Evolutionary conservation across 2,329 filamentous ascomycete genomes (phyloP).

Genomic region (Colletotrichum falcatum): DNA sequence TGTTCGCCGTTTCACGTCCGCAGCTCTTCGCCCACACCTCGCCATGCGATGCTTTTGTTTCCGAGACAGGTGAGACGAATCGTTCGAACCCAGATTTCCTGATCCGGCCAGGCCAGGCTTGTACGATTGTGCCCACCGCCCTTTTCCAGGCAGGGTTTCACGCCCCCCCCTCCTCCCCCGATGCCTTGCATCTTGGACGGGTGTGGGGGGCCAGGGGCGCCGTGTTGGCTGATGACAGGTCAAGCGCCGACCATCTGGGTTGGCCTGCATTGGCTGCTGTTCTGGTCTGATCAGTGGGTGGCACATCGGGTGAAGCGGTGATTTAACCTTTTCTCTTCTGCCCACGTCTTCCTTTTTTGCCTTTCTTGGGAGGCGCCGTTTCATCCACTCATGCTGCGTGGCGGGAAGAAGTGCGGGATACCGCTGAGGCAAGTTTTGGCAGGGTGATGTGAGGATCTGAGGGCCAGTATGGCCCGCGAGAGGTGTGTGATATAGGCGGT

Average conservation of each 20-base stretch:
- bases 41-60: conserved; percentile 15
- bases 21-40: neutral
- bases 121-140: too few relatives aligned
- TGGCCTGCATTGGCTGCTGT: neutral
- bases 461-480: neutral
- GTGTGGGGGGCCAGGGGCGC: neutral
- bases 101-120: neutral
- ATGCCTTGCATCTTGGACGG: neutral
- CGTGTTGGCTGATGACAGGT: neutral
- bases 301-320: neutral
- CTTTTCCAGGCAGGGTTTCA: neutral
- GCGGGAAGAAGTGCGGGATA: conserved; percentile 7
- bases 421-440: neutral
- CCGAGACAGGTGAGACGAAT: conserved; percentile 27
- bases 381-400: conserved; percentile 21
- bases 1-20: conserved; percentile 18
- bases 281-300: too few relatives aligned
- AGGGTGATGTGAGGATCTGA: neutral
- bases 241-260: neutral
- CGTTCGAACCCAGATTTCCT: conserved; percentile 18
- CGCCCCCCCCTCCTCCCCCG: neutral
- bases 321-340: conserved; percentile 13
- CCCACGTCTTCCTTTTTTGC: conserved; percentile 10
- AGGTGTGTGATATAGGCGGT: conserved; percentile 33
- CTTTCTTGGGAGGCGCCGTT: conserved; percentile 23